phyloP scores from a whole-genome alignment of 306 rosid species.

The Gastrolobium bilobum region DNA sequence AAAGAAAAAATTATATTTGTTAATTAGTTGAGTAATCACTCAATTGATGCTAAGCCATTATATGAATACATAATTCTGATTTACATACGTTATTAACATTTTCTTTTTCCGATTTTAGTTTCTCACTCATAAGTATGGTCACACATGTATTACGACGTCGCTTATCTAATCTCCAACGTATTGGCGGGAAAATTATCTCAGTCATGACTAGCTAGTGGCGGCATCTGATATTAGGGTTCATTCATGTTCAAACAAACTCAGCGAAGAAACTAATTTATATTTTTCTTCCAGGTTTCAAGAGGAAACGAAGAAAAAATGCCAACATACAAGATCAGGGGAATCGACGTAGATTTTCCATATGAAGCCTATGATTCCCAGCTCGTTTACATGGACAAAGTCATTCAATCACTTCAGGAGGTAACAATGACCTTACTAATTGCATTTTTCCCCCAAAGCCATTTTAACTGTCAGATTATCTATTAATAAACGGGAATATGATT shows the following conservation, averaged over 20 bases:
- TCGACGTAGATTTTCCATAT: conserved; percentile 86
- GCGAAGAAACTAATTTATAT: not conserved
- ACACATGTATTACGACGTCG: conserved; percentile 10
- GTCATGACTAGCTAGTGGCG: not conserved
- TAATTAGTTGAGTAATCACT: no score
- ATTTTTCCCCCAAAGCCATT: not conserved
- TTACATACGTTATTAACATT: no score
- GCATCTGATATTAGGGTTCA: conserved; percentile 60
- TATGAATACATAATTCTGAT: no score
- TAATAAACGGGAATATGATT: not conserved
- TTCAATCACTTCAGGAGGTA: conserved; percentile 89
- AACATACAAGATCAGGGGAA: conserved; percentile 77
- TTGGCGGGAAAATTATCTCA: conserved; percentile 66
- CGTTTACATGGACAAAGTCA: conserved; percentile 95
- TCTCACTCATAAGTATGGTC: no score
- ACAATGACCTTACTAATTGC: not conserved
- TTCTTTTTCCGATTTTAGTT: no score
- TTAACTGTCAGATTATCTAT: not conserved
- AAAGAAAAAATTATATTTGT: no score
- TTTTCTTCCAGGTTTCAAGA: not conserved
- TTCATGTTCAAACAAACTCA: not conserved
- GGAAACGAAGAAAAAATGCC: conserved; percentile 67
- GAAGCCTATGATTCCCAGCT: conserved; percentile 94
- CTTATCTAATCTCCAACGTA: not conserved
- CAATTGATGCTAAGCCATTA: no score